Conservation (phyloP, 2,329 filamentous ascomycete species). For the Pestalotiopsis fici region DNA sequence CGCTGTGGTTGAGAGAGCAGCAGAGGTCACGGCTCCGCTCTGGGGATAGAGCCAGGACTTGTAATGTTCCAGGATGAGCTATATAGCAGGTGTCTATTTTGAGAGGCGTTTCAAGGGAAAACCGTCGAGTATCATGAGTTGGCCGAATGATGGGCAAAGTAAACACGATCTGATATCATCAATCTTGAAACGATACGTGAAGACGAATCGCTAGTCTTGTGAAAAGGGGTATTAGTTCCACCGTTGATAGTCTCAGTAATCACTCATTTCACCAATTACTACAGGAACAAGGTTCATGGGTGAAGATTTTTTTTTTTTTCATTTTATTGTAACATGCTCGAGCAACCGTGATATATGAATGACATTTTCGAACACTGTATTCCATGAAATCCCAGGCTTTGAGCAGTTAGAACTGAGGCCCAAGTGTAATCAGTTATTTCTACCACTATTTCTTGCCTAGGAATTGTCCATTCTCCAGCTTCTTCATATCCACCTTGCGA, state of each 20-base stretch:
- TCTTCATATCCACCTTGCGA: not conserved
- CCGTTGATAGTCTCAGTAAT: not conserved
- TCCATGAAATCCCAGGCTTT: too few species aligned
- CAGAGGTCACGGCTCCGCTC: constrained; percentile 82
- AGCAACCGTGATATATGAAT: not conserved
- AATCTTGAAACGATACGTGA: too few species aligned
- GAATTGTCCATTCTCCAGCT: not conserved
- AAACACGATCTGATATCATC: too few species aligned
- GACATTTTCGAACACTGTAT: not conserved
- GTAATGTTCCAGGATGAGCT: not conserved
- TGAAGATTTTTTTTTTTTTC: not conserved
- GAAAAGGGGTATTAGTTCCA: not conserved
- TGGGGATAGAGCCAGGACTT: constrained; percentile 45
- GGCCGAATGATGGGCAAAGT: too few species aligned
- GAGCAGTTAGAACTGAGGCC: too few species aligned
- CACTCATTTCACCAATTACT: not conserved
- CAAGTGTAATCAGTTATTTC: not conserved
- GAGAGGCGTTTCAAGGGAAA: too few species aligned
- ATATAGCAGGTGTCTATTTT: too few species aligned
- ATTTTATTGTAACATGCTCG: not conserved
- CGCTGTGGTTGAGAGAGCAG: constrained; percentile 85
- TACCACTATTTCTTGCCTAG: not conserved
- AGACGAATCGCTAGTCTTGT: too few species aligned
- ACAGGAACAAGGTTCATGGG: not conserved
- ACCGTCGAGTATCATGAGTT: too few species aligned